Conservation (phyloP, 176 grass and related monocot species). For the Carex cristatella region DNA sequence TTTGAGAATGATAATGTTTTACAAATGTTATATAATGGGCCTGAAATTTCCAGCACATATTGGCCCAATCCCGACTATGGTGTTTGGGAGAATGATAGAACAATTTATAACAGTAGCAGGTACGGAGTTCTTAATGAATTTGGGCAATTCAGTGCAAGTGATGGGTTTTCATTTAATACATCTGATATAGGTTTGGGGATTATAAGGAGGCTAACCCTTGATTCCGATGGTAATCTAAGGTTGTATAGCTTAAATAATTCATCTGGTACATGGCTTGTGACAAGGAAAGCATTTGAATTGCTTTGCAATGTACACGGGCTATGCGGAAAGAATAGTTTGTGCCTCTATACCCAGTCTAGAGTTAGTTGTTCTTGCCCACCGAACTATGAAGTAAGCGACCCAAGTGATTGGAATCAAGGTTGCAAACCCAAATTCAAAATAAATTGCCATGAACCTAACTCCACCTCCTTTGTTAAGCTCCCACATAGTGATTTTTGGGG, state of each 20-base stretch:
- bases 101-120: conserved; percentile 34
- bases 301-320: not conserved
- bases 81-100: conserved; percentile 15
- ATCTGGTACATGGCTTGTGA: not conserved
- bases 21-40: conserved; percentile 14
- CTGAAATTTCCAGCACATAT: conserved; percentile 33
- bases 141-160: conserved; percentile 23
- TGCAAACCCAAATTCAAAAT: conserved; percentile 12
- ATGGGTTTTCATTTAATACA: conserved; percentile 19
- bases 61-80: conserved; percentile 30
- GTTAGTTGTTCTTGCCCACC: conserved; percentile 8
- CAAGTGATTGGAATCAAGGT: conserved; percentile 25
- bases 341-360: not conserved
- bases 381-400: conserved; percentile 6
- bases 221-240: conserved; percentile 27
- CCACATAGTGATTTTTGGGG: conserved; percentile 22
- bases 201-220: conserved; percentile 17
- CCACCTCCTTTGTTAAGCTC: not conserved
- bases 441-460: not conserved
- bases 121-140: not conserved
- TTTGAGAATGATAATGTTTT: conserved; percentile 28
- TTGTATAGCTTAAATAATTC: conserved; percentile 19
- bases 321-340: conserved; percentile 23
- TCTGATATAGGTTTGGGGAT: conserved; percentile 22
- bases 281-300: not conserved